These are phyloP conservation scores for Stachybotrys echinatus DNA, from an alignment of 2,329 filamentous ascomycete species.

Conservation along the genomic window DNA sequence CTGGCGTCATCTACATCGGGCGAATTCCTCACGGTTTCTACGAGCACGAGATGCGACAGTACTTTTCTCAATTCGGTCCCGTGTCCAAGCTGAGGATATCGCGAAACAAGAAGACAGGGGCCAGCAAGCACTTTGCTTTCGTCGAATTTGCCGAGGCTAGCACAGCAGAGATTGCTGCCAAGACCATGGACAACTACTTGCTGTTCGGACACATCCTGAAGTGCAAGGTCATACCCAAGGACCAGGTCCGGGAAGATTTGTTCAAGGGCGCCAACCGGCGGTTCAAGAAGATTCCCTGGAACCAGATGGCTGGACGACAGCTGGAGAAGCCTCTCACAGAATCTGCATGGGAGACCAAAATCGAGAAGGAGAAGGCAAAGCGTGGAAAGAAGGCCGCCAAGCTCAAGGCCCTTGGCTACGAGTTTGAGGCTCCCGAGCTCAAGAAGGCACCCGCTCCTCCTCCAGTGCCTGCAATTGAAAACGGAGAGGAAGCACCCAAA, in stretches of 20 bases:
- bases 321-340: constrained; percentile 70
- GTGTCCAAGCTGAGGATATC: constrained; percentile 77
- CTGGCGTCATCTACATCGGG: constrained; percentile 84
- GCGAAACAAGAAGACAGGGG: constrained; percentile 86
- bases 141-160: constrained; percentile 79
- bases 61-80: constrained; percentile 88
- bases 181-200: constrained; percentile 97
- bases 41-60: constrained; percentile 89
- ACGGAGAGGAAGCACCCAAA: constrained; percentile 22
- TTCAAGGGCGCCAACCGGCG: constrained; percentile 89
- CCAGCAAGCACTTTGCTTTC: constrained; percentile 91
- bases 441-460: constrained; percentile 48
- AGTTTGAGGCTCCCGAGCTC: constrained; percentile 69
- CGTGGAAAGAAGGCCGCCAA: constrained; percentile 65
- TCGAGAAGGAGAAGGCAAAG: constrained; percentile 66
- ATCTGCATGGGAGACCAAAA: constrained; percentile 72
- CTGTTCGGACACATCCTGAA: constrained; percentile 92
- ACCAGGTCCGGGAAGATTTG: constrained; percentile 72
- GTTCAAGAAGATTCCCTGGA: constrained; percentile 85
- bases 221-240: constrained; percentile 71
- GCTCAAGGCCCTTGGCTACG: constrained; percentile 77
- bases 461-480: constrained; percentile 29
- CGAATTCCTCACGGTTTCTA: constrained; percentile 93
- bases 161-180: constrained; percentile 81
- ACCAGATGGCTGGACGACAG: constrained; percentile 73